Conservation (phyloP, 176 grass and related monocot species). For the Lolium multiflorum region DNA sequence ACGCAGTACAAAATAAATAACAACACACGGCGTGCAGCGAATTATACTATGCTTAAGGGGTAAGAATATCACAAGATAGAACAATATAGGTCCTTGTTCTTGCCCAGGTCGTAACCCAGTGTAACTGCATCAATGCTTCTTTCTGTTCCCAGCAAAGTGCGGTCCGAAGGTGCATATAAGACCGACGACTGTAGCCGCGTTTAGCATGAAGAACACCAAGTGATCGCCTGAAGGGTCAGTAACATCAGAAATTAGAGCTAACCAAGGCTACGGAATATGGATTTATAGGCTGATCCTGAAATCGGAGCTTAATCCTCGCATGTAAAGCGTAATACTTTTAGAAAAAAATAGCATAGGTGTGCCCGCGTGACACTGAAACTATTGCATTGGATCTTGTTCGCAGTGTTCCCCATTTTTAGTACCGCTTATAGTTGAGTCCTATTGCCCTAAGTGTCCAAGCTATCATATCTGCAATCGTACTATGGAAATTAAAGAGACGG, state of each 20-base stretch:
- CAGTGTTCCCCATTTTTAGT: not conserved
- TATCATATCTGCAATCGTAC: not conserved
- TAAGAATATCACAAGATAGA: not conserved
- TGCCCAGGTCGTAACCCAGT: not conserved
- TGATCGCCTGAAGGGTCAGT: conserved; percentile 55
- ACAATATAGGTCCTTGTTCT: not conserved
- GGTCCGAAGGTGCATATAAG: conserved; percentile 53
- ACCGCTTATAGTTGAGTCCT: not conserved
- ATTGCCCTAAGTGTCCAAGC: not conserved
- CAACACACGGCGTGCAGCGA: not conserved
- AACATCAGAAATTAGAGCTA: conserved; percentile 9
- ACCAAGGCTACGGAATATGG: not conserved
- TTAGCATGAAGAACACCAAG: conserved; percentile 66
- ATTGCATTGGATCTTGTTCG: not conserved
- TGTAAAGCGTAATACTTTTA: not conserved
- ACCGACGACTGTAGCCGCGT: conserved; percentile 36
- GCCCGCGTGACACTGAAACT: not conserved
- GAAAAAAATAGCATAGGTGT: not conserved
- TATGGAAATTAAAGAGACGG: not conserved
- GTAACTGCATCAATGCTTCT: conserved; percentile 38
- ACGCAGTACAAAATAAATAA: not conserved
- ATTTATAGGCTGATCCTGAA: conserved; percentile 9
- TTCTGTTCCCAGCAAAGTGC: conserved; percentile 30
- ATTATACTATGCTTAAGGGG: not conserved
- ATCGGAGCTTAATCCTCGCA: not conserved